Evolutionary conservation across 352 stramenopile species (phyloP), one percentile per base, ranked within the genome.

Genomic region (Globisporangium paddicum): DNA sequence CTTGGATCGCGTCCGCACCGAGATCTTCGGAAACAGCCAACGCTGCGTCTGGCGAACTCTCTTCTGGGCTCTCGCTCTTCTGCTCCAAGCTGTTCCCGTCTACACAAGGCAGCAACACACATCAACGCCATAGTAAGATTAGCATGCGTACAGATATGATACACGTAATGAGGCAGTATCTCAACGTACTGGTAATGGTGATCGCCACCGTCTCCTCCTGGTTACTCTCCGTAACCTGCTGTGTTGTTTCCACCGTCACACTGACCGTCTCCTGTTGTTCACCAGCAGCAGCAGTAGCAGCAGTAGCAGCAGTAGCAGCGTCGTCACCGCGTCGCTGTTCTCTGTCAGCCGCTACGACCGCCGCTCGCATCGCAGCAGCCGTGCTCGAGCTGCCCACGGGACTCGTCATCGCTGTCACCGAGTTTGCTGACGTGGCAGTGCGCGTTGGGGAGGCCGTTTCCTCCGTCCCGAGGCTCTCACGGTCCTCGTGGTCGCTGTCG

Each of bases 1-100:
- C 71, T 42, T 77, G 66, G 47, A 95, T 73, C 19, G 64, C 69
- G 19, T 77, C 81, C 0, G 66, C 62, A 37, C 66, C 59, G 4
- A 77, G 63, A 14, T 65, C 52, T 25, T 64, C 62, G 5, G 38
- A 3, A 37, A n/a, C 13, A 6, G 46, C 25, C 7, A 71, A 66
- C 35, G 19, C 50, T n/a, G 23, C 26, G 21, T 34, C 11, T 0
- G 18, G 18, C 18, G 48, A 18, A 53, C 49, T 54, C 13, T 34
- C 38, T 13, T 59, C 50, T 21, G 59, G 40, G 3, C 38, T 60
- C 10, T 60, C 54, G 34, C n/a, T 28, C 18, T 64, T 64, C 28
- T 53, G 14, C 4, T 46, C 50, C 10, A 28, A 60, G 34, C 38
- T 60, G 50, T 28, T 57, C 14, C 47, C 51, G 8, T 44, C 50